Base-by-base conservation (phyloP, 2,329 filamentous ascomycete genomes). In the Metarhizium rileyi region DNA sequence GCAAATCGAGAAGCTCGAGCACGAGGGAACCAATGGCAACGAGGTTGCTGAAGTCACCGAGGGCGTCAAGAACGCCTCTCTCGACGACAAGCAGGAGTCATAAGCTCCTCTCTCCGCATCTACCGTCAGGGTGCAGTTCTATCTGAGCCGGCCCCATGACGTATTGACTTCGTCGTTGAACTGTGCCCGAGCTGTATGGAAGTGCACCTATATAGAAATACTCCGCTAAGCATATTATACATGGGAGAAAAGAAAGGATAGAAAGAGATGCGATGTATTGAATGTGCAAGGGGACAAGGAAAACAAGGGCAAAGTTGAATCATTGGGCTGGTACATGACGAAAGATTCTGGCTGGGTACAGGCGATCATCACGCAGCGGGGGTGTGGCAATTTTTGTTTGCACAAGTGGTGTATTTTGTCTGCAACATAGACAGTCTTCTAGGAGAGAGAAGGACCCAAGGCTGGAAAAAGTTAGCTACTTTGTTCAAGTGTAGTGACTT, bases 1-100 rank as follows among this genome's bases (percentile, higher is more conserved):
- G 70, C 90, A 96, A 69, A 94, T 98, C 55, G 88, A 90, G 65
- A 83, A 84, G 58, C 80, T 97, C 50, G 91, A 96, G 61, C 69
- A 72, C 48, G 72, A 69, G 53, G 75, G 75, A 55, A 69, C 70
- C 55, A 70, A 68, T 54, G 70, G 66, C 57, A 53, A 57, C 57
- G 75, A 71, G 58, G 75, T 81, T 48, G 80, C 77, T 38, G 75
- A 77, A 52, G 72, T 73, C 49, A 71, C 74, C 46, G 65, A 72
- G 48, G 73, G 70, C 50, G 68, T 80, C 50, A 73, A 78, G 68
- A 69, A 78, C 56, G 65, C 70, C 50, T 71, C 75, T 40, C 61
- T 80, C 53, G 70, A 75, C 58, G 75, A 78, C 52, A 77, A 76
- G 68, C 64, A 71, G 63, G 70, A 72, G 55, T 75, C 65, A 59